Conservation (phyloP, 2,329 filamentous ascomycete species). For the Colletotrichum sp. region DNA sequence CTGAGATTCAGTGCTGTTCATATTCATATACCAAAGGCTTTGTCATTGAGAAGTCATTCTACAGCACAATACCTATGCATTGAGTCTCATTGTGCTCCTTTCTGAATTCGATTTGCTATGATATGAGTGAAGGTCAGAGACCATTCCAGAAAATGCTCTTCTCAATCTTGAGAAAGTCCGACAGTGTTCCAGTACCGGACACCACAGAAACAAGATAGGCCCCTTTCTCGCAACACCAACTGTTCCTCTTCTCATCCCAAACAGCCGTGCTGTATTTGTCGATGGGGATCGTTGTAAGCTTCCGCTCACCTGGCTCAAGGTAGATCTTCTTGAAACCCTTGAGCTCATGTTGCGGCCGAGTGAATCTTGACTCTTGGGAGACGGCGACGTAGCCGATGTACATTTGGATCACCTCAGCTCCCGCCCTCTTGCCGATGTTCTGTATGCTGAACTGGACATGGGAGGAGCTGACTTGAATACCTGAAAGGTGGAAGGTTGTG, state of each 20-base stretch:
- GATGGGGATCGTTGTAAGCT: constrained; percentile 57
- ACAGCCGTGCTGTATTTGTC: constrained; percentile 69
- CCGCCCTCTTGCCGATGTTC: constrained; percentile 55
- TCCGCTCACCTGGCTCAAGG: constrained; percentile 63
- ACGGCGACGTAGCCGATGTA: constrained; percentile 46
- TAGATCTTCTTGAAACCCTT: constrained; percentile 62
- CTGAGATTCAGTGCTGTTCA: neutral
- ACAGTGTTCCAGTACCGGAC: constrained; percentile 50
- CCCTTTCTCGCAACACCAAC: constrained; percentile 72
- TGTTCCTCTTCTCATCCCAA: constrained; percentile 69
- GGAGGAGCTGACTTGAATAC: constrained; percentile 41
- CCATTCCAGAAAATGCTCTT: constrained; percentile 73
- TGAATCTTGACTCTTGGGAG: constrained; percentile 45
- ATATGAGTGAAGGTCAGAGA: constrained; percentile 38
- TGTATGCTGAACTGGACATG: constrained; percentile 51
- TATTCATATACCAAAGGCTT: neutral
- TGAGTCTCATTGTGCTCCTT: neutral
- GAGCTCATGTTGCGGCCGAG: constrained; percentile 55
- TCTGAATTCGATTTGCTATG: neutral
- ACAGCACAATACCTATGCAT: accelerated
- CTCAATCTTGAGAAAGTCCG: constrained; percentile 55
- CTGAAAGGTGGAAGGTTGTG: constrained; percentile 61
- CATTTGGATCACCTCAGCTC: constrained; percentile 52
- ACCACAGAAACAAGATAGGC: constrained; percentile 65
- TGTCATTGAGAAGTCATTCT: neutral